Evolutionary conservation across 2,329 filamentous ascomycete species (phyloP).

Genomic region (Calonectria naviculata): DNA sequence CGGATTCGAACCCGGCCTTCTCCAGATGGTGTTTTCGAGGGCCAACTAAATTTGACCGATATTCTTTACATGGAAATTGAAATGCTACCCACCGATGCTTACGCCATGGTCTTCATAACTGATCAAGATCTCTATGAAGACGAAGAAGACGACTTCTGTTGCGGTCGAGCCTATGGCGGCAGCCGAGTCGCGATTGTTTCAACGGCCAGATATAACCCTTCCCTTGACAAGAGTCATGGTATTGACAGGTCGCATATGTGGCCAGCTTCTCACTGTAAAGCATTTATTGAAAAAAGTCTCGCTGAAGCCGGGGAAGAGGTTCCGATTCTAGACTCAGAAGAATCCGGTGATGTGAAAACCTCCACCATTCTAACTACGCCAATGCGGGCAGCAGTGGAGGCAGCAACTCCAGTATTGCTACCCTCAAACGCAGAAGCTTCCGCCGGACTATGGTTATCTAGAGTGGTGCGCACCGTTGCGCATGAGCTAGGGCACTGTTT

Average conservation of each 20-base stretch:
- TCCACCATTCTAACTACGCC: background rate
- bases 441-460: slow-evolving; percentile 65
- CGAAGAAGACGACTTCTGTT: slow-evolving; percentile 74
- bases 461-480: slow-evolving; percentile 66
- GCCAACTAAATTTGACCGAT: background rate
- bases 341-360: background rate
- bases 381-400: slow-evolving; percentile 43
- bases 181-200: slow-evolving; percentile 71
- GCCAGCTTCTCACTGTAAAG: slow-evolving; percentile 71
- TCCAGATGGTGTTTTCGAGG: background rate
- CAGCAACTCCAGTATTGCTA: slow-evolving; percentile 32
- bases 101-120: slow-evolving; percentile 66
- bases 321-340: slow-evolving; percentile 36
- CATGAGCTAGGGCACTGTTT: slow-evolving; percentile 78
- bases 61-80: background rate
- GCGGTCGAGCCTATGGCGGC: slow-evolving; percentile 73
- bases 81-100: slow-evolving; percentile 66
- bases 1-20: background rate
- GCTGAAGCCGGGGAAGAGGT: slow-evolving; percentile 37
- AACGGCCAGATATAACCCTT: slow-evolving; percentile 69
- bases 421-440: slow-evolving; percentile 40
- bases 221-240: slow-evolving; percentile 50
- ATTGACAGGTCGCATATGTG: slow-evolving; percentile 67
- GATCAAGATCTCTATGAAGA: slow-evolving; percentile 74
- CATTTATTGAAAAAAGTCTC: slow-evolving; percentile 54